Evolutionary conservation across 2,329 filamentous ascomycete species (phyloP).

Genomic region (Exserohilum turcica): DNA sequence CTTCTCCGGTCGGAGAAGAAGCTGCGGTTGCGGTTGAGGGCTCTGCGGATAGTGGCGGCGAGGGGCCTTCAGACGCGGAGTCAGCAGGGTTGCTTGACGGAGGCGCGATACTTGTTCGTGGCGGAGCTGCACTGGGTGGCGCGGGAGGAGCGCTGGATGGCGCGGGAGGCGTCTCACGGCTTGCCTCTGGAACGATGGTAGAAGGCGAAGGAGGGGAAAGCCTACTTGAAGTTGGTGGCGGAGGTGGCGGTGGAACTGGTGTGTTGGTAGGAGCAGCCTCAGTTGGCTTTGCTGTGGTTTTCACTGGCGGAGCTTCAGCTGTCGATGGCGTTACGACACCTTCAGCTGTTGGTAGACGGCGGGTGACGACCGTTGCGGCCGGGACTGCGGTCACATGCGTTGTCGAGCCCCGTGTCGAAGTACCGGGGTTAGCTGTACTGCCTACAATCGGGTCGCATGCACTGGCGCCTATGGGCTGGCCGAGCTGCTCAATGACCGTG

Average conservation of each 20-base stretch:
- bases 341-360: neutral
- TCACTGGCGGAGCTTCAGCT: conserved; percentile 9
- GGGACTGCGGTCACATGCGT: conserved; percentile 12
- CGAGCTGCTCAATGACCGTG: conserved; percentile 39
- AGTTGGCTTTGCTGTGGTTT: conserved; percentile 4
- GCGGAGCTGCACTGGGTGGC: conserved; percentile 4
- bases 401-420: conserved; percentile 10
- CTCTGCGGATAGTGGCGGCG: conserved; percentile 3
- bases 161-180: conserved; percentile 10
- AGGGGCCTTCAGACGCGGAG: conserved; percentile 25
- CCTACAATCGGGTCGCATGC: conserved; percentile 44
- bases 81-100: conserved; percentile 31
- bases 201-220: conserved; percentile 16
- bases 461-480: conserved; percentile 27
- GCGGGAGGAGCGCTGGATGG: conserved; percentile 16
- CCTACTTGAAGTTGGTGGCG: conserved; percentile 13
- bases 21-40: conserved; percentile 1
- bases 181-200: conserved; percentile 13
- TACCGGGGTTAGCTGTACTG: neutral
- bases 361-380: conserved; percentile 4
- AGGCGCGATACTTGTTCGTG: conserved; percentile 16
- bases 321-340: neutral
- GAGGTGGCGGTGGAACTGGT: conserved; percentile 12
- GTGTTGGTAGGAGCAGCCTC: conserved; percentile 1
- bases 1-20: neutral